phyloP scores from a whole-genome alignment of 192 early-diverging fungal genomes.

The Coemansia sp. region DNA sequence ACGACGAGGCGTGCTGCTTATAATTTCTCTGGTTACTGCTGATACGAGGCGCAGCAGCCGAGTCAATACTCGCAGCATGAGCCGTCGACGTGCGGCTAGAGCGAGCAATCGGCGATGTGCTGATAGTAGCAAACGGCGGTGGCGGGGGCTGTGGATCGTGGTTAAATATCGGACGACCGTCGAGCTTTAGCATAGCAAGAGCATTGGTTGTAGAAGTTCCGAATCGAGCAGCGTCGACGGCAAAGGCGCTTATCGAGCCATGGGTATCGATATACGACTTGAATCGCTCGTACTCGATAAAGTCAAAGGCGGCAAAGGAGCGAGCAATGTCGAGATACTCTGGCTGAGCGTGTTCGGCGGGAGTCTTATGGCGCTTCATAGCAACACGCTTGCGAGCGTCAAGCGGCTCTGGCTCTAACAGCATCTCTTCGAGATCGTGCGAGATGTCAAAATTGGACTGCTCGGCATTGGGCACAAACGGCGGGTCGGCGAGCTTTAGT shows the following conservation, averaged over 20 bases:
- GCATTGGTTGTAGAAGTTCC: constrained; percentile 10
- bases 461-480: constrained; percentile 87
- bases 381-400: constrained; percentile 73
- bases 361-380: constrained; percentile 41
- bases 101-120: constrained; percentile 22
- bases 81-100: constrained; percentile 24
- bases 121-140: neutral
- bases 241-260: constrained; percentile 44
- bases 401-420: constrained; percentile 96
- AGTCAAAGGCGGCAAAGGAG: constrained; percentile 81
- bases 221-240: constrained; percentile 31
- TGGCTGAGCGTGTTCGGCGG: constrained; percentile 33
- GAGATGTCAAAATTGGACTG: constrained; percentile 95
- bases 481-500: constrained; percentile 70
- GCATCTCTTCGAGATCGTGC: constrained; percentile 93
- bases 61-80: neutral
- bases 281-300: constrained; percentile 77
- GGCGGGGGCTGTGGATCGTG: constrained; percentile 16
- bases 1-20: neutral
- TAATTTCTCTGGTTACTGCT: neutral
- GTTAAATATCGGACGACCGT: constrained; percentile 41
- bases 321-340: constrained; percentile 75
- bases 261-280: constrained; percentile 63
- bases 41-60: neutral
- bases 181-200: constrained; percentile 30